Evolutionary conservation across 78 protist species (phyloP), one percentile per base, ranked within the genome.

Genomic region (Dictyostelium discoideum): DNA sequence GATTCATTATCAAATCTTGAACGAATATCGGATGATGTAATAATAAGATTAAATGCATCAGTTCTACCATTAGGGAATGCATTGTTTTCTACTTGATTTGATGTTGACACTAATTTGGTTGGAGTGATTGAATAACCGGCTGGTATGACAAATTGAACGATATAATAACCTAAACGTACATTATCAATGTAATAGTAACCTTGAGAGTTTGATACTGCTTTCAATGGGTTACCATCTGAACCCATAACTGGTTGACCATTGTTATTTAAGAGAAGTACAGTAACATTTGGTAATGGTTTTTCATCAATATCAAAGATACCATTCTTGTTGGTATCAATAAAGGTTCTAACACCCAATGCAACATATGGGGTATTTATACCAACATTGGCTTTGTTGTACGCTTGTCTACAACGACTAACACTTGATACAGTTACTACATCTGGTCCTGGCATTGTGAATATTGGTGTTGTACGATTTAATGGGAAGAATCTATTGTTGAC

Each of bases 111-210:
- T 65, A 63, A 26, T 48, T 77, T 57, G 11, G n/a, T 40, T 40
- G 86, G 26, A 24, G 79, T 42, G 6, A 63, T 18, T 0, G 80
- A 37, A 67, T 39, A 73, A 57, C 93, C 93, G 0, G 63, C n/a
- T 60, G 93, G 93, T 11, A 57, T 26, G 2, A 84, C 54, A 69
- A 79, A 79, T 22, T 44, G 80, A 20, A 87, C 22, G 11, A 63
- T 79, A 69, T 87, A 87, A 16, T 60, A 46, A 24, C 84, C 85
- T 24, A 48, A 13, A 78, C 78, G 46, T 10, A 87, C 78, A 16
- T 63, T 63, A 79, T 87, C 93, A 39, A 87, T 78, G 48, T 63
- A 79, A 60, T 87, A 87, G 39, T 42, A 76, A 79, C 93, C 93
- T 5, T 57, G 22, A 11, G 48, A 48, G 26, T 87, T n/a, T 9